Base-by-base conservation (phyloP, 371 early-diverging fungal genomes). In the Thermomucor indicae-seudaticae region DNA sequence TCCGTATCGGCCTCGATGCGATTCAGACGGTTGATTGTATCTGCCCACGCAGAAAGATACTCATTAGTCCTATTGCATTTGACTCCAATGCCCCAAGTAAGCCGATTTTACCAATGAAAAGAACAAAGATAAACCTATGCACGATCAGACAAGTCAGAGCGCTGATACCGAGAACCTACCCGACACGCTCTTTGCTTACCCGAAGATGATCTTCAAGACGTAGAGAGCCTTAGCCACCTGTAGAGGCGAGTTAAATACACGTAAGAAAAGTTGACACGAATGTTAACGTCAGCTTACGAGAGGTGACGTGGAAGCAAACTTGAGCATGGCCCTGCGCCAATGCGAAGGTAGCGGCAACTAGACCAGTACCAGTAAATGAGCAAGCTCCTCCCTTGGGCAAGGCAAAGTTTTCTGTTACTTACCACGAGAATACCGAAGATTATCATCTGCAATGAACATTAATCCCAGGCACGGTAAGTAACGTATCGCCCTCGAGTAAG, bases 21-120 rank as follows among this genome's bases (percentile, higher is more conserved):
- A 47, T 74, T 71, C 43, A 86, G 80, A 28, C 88, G 81, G 58
- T 86, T 85, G 28, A 87, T 67, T 12, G 89, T 75, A 65, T 89
- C 89, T 80, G 57, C 22, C n/a, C n/a, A 27, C n/a, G n/a, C n/a
- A n/a, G n/a, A n/a, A n/a, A n/a, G n/a, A n/a, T n/a, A n/a, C n/a
- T n/a, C n/a, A n/a, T n/a, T n/a, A n/a, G n/a, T n/a, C n/a, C n/a
- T n/a, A n/a, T n/a, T n/a, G n/a, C n/a, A n/a, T n/a, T n/a, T n/a
- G n/a, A n/a, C n/a, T n/a, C n/a, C n/a, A n/a, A n/a, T n/a, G n/a
- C n/a, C n/a, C n/a, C n/a, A n/a, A n/a, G n/a, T n/a, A n/a, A n/a
- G n/a, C n/a, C n/a, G n/a, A n/a, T n/a, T n/a, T 64, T 75, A 82
- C 85, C 85, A 52, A 78, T 49, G 52, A 85, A 83, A 22, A 85